phyloP scores from a whole-genome alignment of 352 stramenopile genomes.

The Globisporangium solare region DNA sequence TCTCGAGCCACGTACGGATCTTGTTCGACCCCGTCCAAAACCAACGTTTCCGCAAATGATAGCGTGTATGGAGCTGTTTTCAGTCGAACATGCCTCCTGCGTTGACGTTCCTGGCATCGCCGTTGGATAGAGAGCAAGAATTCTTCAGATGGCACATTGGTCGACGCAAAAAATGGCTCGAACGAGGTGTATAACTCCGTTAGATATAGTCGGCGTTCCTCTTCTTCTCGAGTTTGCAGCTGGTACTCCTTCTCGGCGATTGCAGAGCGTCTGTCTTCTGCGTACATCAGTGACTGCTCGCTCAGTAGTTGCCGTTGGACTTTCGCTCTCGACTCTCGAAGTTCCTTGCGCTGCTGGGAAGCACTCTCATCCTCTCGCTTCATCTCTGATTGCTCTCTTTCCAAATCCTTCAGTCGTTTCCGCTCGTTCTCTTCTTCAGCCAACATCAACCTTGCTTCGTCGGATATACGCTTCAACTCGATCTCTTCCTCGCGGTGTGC shows the following conservation, averaged over 20 bases:
- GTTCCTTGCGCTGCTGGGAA: constrained; percentile 19
- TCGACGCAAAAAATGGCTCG: constrained; percentile 44
- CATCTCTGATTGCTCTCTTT: constrained; percentile 38
- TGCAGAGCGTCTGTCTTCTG: constrained; percentile 42
- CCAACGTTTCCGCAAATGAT: constrained; percentile 29
- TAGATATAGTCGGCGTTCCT: constrained; percentile 24
- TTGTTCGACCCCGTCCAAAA: constrained; percentile 39
- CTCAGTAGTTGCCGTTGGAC: constrained; percentile 34
- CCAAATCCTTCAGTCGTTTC: constrained; percentile 23
- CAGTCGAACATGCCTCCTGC: constrained; percentile 1
- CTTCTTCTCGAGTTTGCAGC: constrained; percentile 22
- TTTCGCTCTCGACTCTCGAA: constrained; percentile 19
- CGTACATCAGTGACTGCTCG: constrained; percentile 41
- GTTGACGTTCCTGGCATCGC: constrained; percentile 24
- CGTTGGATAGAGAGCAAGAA: constrained; percentile 47
- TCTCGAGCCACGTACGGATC: constrained; percentile 48
- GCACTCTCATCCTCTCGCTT: constrained; percentile 33
- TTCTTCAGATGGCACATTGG: constrained; percentile 31
- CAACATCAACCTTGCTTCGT: constrained; percentile 23
- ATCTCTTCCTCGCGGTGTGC: constrained; percentile 25
- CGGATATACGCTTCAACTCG: constrained; percentile 22
- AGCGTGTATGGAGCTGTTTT: constrained; percentile 29
- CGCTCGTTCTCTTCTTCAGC: constrained; percentile 32
- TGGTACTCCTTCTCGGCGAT: constrained; percentile 23
- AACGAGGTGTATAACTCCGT: constrained; percentile 56